Base-by-base conservation (phyloP, 2,329 filamentous ascomycete species). In the Corynespora cassiicola region DNA sequence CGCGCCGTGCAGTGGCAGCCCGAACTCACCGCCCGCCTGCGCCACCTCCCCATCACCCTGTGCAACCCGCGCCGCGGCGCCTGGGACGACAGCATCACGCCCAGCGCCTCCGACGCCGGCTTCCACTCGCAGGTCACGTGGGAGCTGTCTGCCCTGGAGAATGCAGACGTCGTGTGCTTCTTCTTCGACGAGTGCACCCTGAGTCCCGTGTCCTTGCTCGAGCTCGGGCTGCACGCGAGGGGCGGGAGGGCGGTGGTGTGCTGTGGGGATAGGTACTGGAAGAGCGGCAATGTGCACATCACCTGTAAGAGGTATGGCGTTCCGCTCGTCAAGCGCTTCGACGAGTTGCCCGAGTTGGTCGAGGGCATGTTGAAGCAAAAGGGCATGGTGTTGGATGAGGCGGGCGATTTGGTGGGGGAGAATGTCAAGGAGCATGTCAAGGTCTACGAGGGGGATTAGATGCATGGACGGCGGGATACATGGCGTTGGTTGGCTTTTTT, bases 231-330 rank as follows among this genome's bases (percentile, higher is more conserved):
- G 4, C 76, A 68, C 31, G 75, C 75, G 3, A 28, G 50, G 11
- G 50, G 65, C 1, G 65, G 65, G 1, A 79, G 75, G 54, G 69
- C 73, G 1, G 65, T 85, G 8, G 80, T 84, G 1, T 75, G 76
- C 26, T 81, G 77, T 30, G 69, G 73, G 2, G 58, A 70, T 16
- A 72, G 70, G 0, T 86, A 80, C 51, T 73, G 63, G 63, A 82
- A 82, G 58, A 71, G 71, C n/a, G 82, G 80, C 0, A 84, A 86
- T 47, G 79, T 87, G 20, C 69, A 80, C 52, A 66, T 82, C 10
- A 73, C 83, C 7, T 85, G 81, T 44, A 56, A 67, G 41, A 69
- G 69, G 36, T 77, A 75, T 43, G 69, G 61, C 0, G 59, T 82
- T 5, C 63, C 71, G 23, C 56, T 78, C 38, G 61, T 78, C 19